phyloP scores from a whole-genome alignment of 2,329 filamentous ascomycete species.

The Dichotomopilus funicola region DNA sequence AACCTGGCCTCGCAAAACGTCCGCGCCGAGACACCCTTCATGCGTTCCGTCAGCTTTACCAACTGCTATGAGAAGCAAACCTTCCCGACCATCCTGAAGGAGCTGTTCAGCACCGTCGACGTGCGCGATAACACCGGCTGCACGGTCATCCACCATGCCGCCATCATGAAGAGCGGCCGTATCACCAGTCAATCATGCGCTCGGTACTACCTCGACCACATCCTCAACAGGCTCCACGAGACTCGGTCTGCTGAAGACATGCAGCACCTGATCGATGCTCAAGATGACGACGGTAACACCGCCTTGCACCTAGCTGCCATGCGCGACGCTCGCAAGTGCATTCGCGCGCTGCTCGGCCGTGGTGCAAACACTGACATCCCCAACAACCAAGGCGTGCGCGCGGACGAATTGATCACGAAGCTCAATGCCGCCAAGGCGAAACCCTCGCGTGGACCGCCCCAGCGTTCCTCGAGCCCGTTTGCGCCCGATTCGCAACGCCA shows the following conservation, averaged over 20 bases:
- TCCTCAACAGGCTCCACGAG: slow-evolving; percentile 80
- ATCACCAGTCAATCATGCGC: slow-evolving; percentile 80
- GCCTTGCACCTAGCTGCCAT: slow-evolving; percentile 70
- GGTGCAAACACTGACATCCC: slow-evolving; percentile 77
- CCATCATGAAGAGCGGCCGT: slow-evolving; percentile 76
- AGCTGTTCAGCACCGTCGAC: slow-evolving; percentile 76
- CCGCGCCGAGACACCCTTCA: slow-evolving; percentile 81
- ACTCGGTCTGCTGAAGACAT: slow-evolving; percentile 69
- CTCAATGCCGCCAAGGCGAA: slow-evolving; percentile 60
- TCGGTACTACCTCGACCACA: slow-evolving; percentile 86
- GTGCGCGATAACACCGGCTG: slow-evolving; percentile 72
- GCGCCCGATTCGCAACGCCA: slow-evolving; percentile 54
- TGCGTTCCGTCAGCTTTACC: slow-evolving; percentile 91
- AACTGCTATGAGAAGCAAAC: slow-evolving; percentile 94
- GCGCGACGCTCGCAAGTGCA: slow-evolving; percentile 81
- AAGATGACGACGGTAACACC: slow-evolving; percentile 84
- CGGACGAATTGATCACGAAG: slow-evolving; percentile 75
- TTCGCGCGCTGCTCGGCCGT: slow-evolving; percentile 70
- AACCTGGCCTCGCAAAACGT: slow-evolving; percentile 64
- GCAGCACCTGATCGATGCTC: slow-evolving; percentile 70
- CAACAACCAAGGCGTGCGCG: slow-evolving; percentile 75
- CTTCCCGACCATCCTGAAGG: slow-evolving; percentile 76
- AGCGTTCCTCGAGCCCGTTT: slow-evolving; percentile 70
- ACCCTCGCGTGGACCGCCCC: slow-evolving; percentile 53
- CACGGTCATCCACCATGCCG: slow-evolving; percentile 91